Evolutionary conservation across 345 rosid species (phyloP), one percentile per base, ranked within the genome.

Genomic region (Eucalyptus marginata): DNA sequence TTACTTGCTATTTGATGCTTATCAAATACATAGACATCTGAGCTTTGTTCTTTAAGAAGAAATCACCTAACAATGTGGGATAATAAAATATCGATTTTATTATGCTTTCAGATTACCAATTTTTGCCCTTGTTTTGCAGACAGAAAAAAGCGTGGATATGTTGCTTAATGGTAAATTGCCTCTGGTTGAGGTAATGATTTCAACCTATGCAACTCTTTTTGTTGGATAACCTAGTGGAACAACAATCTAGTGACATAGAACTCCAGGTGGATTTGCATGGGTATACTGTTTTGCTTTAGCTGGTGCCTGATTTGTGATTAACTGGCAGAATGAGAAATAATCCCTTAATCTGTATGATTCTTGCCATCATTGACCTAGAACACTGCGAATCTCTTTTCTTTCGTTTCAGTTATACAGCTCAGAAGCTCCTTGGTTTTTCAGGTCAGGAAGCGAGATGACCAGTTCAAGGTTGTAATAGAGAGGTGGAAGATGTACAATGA

Each of bases 121-220:
- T 44, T 7, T 79, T 86, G 29, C 27, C 40, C 43, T 47, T 51
- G 83, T 90, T 56, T 36, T 91, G 91, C 90, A 94, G 97, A 94
- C 96, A 8, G 95, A 95, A 90, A 95, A 95, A 92, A 94, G 96
- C 64, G 94, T 95, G 87, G 97, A 94, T 90, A 93, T 90, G 94
- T 90, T 95, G 91, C 96, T 95, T 86, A 88, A 91, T 2, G 94
- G 95, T 83, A 89, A 91, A 90, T 94, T 89, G 83, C 96, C 97
- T 62, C 89, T 90, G 86, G 96, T 94, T 87, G 97, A 95, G 97
- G 97, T 94, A 93, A 89, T 86, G 47, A 36, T 88, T 46, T 84
- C 24, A n/a, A 71, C 14, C 6, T 27, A 76, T 87, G 25, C 40
- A 44, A 51, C 51, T 88, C 79, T 27, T 51, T 31, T 22, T 5